Conservation (phyloP, 2,329 filamentous ascomycete species). For the Pseudocercospora macadamiae region DNA sequence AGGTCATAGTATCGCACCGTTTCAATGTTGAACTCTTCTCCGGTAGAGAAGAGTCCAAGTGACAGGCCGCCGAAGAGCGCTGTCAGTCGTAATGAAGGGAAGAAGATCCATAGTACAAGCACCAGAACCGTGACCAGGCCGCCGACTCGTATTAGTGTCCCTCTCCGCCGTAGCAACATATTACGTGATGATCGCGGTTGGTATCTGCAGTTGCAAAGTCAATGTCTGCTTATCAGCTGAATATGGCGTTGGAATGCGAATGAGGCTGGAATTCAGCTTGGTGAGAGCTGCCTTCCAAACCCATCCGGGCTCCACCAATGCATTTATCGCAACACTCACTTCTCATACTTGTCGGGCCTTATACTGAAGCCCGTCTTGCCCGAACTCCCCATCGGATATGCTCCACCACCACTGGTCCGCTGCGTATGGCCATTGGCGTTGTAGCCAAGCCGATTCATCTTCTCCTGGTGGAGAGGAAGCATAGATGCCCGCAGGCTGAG, state of each 20-base stretch:
- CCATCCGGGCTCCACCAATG: neutral
- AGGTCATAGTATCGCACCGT: conserved; percentile 98
- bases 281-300: neutral
- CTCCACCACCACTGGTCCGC: conserved; percentile 46
- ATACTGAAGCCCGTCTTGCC: conserved; percentile 70
- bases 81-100: conserved; percentile 71
- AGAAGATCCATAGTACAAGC: conserved; percentile 69
- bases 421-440: conserved; percentile 66
- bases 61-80: conserved; percentile 61
- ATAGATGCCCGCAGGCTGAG: conserved; percentile 43
- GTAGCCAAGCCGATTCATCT: conserved; percentile 87
- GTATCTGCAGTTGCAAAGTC: conserved; percentile 61
- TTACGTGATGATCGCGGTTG: conserved; percentile 75
- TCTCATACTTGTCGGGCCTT: conserved; percentile 78
- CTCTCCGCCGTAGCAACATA: conserved; percentile 71
- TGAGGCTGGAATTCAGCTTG: neutral
- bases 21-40: conserved; percentile 77
- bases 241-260: neutral
- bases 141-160: conserved; percentile 70
- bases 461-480: conserved; percentile 57
- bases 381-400: conserved; percentile 38
- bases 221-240: neutral
- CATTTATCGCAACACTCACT: conserved; percentile 19
- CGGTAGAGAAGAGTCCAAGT: conserved; percentile 66
- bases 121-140: conserved; percentile 59